Percentiles rank a stretch among this genome's conserved stretches.
phyloP scores from a whole-genome alignment of 768 basidiomycete species.

The Leccinum uliginosum region DNA sequence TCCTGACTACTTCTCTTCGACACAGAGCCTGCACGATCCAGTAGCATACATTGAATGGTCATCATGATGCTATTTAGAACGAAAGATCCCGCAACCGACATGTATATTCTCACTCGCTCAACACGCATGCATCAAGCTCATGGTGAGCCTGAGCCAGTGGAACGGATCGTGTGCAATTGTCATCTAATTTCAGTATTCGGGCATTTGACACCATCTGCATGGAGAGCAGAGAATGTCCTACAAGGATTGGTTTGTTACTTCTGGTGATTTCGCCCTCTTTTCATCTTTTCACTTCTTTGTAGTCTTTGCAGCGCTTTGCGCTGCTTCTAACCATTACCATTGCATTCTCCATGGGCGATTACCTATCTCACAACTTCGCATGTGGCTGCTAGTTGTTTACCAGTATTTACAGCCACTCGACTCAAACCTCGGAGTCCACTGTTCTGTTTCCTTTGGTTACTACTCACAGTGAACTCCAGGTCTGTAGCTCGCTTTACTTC shows the following conservation, averaged over 20 bases:
- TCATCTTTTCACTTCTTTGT: too few relatives aligned
- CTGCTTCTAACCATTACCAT: too few relatives aligned
- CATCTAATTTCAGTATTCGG: not conserved
- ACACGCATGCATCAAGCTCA: conserved; percentile 7
- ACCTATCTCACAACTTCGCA: too few relatives aligned
- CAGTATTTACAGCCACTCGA: too few relatives aligned
- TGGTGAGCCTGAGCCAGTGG: not conserved
- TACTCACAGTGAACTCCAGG: too few relatives aligned
- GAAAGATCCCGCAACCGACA: conserved; percentile 7
- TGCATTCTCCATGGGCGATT: too few relatives aligned
- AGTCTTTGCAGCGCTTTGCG: too few relatives aligned
- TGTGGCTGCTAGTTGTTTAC: too few relatives aligned
- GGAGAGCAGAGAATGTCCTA: not conserved
- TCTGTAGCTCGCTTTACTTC: too few relatives aligned
- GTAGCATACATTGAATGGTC: conserved; percentile 21
- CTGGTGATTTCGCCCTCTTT: too few relatives aligned
- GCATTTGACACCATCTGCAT: not conserved
- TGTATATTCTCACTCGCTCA: conserved; percentile 21
- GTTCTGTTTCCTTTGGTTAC: too few relatives aligned
- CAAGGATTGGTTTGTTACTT: not conserved
- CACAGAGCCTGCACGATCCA: not conserved
- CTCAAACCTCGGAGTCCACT: too few relatives aligned
- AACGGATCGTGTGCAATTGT: not conserved
- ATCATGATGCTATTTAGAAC: conserved; percentile 11
- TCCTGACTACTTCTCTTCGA: not conserved